Conservation (phyloP, 2,329 filamentous ascomycete genomes). For the Cytospora piceicola region DNA sequence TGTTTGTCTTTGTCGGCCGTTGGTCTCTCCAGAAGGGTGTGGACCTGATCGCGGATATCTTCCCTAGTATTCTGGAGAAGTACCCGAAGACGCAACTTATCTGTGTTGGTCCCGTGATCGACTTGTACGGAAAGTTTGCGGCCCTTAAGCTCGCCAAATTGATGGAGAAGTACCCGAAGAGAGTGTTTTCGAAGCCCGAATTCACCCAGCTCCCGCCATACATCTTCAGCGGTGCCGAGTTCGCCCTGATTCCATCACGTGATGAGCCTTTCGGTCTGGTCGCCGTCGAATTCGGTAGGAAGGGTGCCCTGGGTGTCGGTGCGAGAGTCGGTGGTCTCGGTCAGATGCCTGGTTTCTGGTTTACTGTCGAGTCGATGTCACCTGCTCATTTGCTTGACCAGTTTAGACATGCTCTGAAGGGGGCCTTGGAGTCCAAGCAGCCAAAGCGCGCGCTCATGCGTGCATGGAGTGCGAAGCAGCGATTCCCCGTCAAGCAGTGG, state of each 20-base stretch:
- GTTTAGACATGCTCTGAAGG: conserved; percentile 65
- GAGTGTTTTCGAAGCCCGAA: conserved; percentile 69
- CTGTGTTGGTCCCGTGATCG: conserved; percentile 65
- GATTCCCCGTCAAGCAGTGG: conserved; percentile 70
- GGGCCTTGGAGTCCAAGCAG: conserved; percentile 59
- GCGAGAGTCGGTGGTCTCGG: conserved; percentile 67
- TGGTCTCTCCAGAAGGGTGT: conserved; percentile 74
- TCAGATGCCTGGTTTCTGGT: conserved; percentile 74
- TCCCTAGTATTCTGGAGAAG: conserved; percentile 63
- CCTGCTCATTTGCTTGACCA: conserved; percentile 65
- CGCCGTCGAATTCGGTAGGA: conserved; percentile 69
- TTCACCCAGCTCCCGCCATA: conserved; percentile 68
- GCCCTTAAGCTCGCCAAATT: conserved; percentile 65
- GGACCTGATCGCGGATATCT: conserved; percentile 68
- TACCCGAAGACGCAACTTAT: conserved; percentile 63
- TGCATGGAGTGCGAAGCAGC: conserved; percentile 64
- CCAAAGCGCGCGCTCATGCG: conserved; percentile 64
- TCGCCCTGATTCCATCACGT: conserved; percentile 69
- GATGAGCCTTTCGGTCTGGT: conserved; percentile 73
- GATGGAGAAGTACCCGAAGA: conserved; percentile 67
- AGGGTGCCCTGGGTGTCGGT: conserved; percentile 68
- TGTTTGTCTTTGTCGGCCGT: conserved; percentile 71
- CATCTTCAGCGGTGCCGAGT: conserved; percentile 70
- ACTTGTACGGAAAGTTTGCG: conserved; percentile 69
- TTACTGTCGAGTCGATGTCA: conserved; percentile 66